Evolutionary conservation across 2,329 filamentous ascomycete genomes (phyloP), one percentile per base, ranked within the genome.

Genomic region (Fusarium globosum): DNA sequence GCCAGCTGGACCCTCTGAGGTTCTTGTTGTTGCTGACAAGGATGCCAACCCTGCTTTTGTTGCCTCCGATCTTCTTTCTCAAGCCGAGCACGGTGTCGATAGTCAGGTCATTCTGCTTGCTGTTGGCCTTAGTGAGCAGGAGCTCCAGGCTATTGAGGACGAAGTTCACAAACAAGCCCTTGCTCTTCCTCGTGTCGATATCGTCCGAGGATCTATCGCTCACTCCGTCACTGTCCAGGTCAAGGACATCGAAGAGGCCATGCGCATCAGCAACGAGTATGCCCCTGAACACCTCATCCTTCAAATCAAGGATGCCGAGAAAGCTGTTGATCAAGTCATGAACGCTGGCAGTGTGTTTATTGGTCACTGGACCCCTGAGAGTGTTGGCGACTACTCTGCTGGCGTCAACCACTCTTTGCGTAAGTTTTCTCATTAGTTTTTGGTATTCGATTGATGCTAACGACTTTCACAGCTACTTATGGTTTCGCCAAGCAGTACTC

Each of bases 401-500:
- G 96, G 96, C 79, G 96, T 99, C 46, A 99, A 99, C 83, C 96
- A 99, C 86, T 97, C 94, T 66, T 86, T 99, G 74, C 96, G 95
- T 97, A 92, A 90, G 94, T 92, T 64, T 23, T 28, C 39, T 26
- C 21, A 45, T 23, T n/a, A 38, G 30, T 26, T 26, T 45, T 2
- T 42, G 45, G 39, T 8, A 33, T 43, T n/a, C 33, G 4, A 35
- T 57, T n/a, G 18, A 49, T 64, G 33, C 76, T 78, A 67, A 78
- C 62, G 55, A 76, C 67, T 74, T 60, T 14, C 23, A 23, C 16
- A 97, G 95, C 96, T 59, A 99, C 96, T 1, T 99, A 98, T 80
- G 96, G 96, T 45, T 99, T 97, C 79, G 96, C 96, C 55, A 97
- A 97, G 85, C 96, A 99, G 83, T 99, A 99, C 86, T 98, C 95